Percentiles rank a stretch among this genome's conserved stretches.
phyloP scores from a whole-genome alignment of 2,329 filamentous ascomycete genomes.

The Elsinoe perseae region DNA sequence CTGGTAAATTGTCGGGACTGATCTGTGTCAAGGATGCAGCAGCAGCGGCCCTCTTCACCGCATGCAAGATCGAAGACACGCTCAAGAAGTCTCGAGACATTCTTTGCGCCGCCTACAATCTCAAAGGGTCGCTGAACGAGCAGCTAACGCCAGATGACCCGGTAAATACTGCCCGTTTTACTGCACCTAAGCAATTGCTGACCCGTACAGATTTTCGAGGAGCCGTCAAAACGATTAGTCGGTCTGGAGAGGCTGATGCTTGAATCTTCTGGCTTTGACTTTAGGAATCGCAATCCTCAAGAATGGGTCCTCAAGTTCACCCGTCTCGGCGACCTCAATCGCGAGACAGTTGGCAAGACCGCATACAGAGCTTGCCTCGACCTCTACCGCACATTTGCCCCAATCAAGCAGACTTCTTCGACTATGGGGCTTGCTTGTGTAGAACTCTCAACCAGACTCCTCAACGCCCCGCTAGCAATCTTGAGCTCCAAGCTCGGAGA shows the following conservation, averaged over 20 bases:
- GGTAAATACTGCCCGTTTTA: constrained; percentile 41
- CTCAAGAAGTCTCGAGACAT: constrained; percentile 95
- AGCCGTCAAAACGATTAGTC: constrained; percentile 70
- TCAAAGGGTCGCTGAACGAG: constrained; percentile 59
- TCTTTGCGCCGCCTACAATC: constrained; percentile 79
- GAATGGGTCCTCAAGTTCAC: constrained; percentile 71
- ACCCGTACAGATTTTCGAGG: constrained; percentile 63
- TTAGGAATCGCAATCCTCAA: constrained; percentile 80
- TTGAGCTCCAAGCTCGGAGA: constrained; percentile 41
- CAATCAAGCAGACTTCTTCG: constrained; percentile 80
- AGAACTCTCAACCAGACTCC: constrained; percentile 68
- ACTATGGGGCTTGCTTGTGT: constrained; percentile 75
- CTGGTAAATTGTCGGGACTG: neutral
- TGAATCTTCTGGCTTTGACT: constrained; percentile 89
- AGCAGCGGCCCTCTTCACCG: constrained; percentile 78
- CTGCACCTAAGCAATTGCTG: neutral
- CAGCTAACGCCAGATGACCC: constrained; percentile 72
- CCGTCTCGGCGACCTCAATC: constrained; percentile 17
- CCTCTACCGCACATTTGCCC: constrained; percentile 86
- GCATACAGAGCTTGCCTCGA: constrained; percentile 82
- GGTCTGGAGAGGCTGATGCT: constrained; percentile 87
- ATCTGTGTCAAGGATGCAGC: constrained; percentile 60
- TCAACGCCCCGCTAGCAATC: constrained; percentile 40
- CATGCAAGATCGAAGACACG: constrained; percentile 96
- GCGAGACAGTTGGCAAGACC: constrained; percentile 49